Evolutionary conservation across 345 rosid species (phyloP), one percentile per base, ranked within the genome.

Genomic region (Microthlaspi erraticum): DNA sequence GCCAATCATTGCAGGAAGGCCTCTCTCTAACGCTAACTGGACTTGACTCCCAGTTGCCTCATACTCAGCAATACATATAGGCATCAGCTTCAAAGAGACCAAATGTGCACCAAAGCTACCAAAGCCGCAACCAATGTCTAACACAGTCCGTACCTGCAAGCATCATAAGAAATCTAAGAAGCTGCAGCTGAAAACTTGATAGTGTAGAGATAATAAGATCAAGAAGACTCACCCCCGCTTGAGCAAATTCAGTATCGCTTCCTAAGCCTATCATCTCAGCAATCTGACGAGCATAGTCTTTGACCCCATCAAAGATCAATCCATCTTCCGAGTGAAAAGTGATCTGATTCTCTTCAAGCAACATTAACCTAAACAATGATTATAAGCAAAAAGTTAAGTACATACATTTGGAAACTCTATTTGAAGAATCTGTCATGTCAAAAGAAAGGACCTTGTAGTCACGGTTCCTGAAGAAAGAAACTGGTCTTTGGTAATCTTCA

Each of bases 31-130:
- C 61, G 99, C 91, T 67, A 94, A 69, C 74, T 94, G 99, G 57
- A 92, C 99, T 87, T 94, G 98, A 80, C 98, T 94, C 60, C 98
- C 98, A 55, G 92, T 90, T 14, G 86, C 93, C 78, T 94, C 99
- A 73, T 94, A 92, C 73, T 84, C 86, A 1, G 99, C 98, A 37
- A 89, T 81, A 78, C 99, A 92, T 57, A 94, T 72, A 76, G 91
- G 72, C 98, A 94, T 90, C 70, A 94, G 48, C 62, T 88, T 84
- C 57, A 92, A 69, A 7, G 98, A 89, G 57, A 90, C 83, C 66
- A 94, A 70, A 84, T 94, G 97, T 64, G 97, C 92, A 78, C 98
- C 98, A 83, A 92, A 92, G 80, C 97, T 92, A 65, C 98, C 98
- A 83, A 89, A 94, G 18, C 99, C 99, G 39, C 99, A 94, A 64